Conservation (phyloP, 495 filamentous ascomycete genomes). For the Usnea hakonensis region DNA sequence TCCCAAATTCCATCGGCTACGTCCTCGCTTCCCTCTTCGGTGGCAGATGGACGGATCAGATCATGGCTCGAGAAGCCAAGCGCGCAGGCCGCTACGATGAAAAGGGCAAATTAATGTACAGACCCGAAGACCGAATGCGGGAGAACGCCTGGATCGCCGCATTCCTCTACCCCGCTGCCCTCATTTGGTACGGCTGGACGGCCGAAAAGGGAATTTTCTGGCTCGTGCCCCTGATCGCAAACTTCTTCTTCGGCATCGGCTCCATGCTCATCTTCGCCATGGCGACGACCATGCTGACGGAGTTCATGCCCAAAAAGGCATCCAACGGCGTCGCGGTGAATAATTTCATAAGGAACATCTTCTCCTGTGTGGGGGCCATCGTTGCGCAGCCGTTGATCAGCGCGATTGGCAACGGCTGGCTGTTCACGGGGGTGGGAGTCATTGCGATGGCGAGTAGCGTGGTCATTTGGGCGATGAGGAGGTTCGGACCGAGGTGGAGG, state of each 20-base stretch:
- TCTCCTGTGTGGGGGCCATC: constrained; percentile 66
- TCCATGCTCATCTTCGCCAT: constrained; percentile 83
- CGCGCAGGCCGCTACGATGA: constrained; percentile 65
- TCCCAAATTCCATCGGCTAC: constrained; percentile 76
- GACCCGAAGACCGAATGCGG: constrained; percentile 82
- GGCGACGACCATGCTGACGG: constrained; percentile 74
- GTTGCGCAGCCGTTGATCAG: constrained; percentile 68
- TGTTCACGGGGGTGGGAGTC: constrained; percentile 72
- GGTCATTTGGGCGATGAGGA: constrained; percentile 60
- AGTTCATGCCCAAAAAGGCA: constrained; percentile 76
- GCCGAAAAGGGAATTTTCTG: constrained; percentile 49
- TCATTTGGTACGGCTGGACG: constrained; percentile 65
- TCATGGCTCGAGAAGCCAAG: constrained; percentile 77
- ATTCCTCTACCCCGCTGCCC: constrained; percentile 58
- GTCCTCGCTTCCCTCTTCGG: constrained; percentile 64
- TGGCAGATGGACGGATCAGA: constrained; percentile 78
- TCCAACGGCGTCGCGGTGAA: constrained; percentile 71
- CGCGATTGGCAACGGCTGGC: constrained; percentile 80
- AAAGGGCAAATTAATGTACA: constrained; percentile 58
- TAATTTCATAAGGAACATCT: constrained; percentile 76
- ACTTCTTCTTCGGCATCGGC: constrained; percentile 82
- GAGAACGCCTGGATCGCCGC: constrained; percentile 85
- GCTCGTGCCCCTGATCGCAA: constrained; percentile 64
- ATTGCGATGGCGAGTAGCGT: constrained; percentile 41
- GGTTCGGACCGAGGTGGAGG: constrained; percentile 61